Base-by-base conservation (phyloP, 768 basidiomycete genomes). In the Tulasnella sp. region DNA sequence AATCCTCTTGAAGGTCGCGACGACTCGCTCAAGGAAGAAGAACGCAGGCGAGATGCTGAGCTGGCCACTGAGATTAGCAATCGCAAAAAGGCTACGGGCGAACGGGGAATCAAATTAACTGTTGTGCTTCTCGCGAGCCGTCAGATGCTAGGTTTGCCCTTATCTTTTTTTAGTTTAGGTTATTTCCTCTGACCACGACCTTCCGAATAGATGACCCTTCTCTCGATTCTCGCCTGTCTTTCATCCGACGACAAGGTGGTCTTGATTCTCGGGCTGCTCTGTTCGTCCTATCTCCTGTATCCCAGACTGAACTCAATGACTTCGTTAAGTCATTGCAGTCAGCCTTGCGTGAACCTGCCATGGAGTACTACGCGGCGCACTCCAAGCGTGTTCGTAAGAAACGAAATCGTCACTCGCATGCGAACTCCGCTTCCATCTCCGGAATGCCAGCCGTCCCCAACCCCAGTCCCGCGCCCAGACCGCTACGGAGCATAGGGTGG, bases 201-300 rank as follows among this genome's bases (percentile, higher is more conserved):
- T 58, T 39, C 74, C 58, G 18, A 34, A 12, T 82, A 97, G 97
- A 98, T 82, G 95, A 98, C 81, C 91, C 95, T 1, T 85, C 90
- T 0, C 87, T 98, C 71, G 98, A 99, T 84, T 83, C 89, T 3
- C 90, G 98, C 24, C 86, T 99, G 78, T 95, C 96, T 0, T 94
- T 88, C 83, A 94, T 99, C 79, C 89, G 98, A 77, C 89, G 93
- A 80, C 93, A 96, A 81, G 94, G 95, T 71, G 93, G 92, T 1
- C 89, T 99, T 1, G 97, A 98, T 84, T 93, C 96, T 1, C 90
- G 94, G 78, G 97, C 97, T 0, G 94, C 95, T 0, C 87, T 99
- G 16, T 99, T 98, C 83, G 97, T 98, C 27, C 88, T 99, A 27
- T 96, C 95, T 82, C 98, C 98, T 34, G 96, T 99, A 44, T 91